Evolutionary conservation across 371 early-diverging fungal genomes (phyloP).

Genomic region (Mortierella polycephala): DNA sequence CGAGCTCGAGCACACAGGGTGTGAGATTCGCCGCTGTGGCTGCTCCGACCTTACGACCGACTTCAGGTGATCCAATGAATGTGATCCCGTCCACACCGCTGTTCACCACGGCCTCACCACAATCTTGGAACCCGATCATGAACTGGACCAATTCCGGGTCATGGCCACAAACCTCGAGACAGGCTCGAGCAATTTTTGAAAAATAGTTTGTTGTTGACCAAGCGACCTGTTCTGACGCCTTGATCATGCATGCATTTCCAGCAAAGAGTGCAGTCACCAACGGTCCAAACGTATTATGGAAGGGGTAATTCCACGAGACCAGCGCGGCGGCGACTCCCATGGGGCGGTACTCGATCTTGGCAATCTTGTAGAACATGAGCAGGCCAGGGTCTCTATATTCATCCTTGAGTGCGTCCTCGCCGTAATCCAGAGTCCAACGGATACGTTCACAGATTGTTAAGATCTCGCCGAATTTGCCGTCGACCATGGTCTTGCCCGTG

Average conservation of each 20-base stretch:
- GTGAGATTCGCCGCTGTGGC: conserved; percentile 81
- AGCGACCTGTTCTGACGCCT: conserved; percentile 87
- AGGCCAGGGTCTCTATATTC: conserved; percentile 78
- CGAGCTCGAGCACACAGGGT: conserved; percentile 90
- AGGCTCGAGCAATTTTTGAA: conserved; percentile 70
- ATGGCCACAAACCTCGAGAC: conserved; percentile 77
- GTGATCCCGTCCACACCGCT: conserved; percentile 80
- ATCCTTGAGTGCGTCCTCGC: conserved; percentile 74
- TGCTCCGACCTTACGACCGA: conserved; percentile 81
- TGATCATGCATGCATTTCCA: conserved; percentile 87
- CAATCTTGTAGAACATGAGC: conserved; percentile 81
- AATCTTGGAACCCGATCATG: conserved; percentile 82
- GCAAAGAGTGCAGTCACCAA: conserved; percentile 86
- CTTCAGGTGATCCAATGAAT: conserved; percentile 83
- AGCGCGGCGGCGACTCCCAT: conserved; percentile 83
- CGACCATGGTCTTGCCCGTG: conserved; percentile 88
- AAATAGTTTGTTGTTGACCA: conserved; percentile 78
- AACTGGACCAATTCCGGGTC: conserved; percentile 83
- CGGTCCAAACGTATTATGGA: conserved; percentile 87
- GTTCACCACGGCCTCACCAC: conserved; percentile 77
- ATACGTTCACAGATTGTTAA: conserved; percentile 84
- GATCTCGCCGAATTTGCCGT: conserved; percentile 88
- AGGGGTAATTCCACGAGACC: conserved; percentile 89
- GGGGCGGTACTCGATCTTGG: conserved; percentile 84
- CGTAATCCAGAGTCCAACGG: conserved; percentile 85